Conservation (phyloP, 2,329 filamentous ascomycete species). For the Acrocalymma vagum region DNA sequence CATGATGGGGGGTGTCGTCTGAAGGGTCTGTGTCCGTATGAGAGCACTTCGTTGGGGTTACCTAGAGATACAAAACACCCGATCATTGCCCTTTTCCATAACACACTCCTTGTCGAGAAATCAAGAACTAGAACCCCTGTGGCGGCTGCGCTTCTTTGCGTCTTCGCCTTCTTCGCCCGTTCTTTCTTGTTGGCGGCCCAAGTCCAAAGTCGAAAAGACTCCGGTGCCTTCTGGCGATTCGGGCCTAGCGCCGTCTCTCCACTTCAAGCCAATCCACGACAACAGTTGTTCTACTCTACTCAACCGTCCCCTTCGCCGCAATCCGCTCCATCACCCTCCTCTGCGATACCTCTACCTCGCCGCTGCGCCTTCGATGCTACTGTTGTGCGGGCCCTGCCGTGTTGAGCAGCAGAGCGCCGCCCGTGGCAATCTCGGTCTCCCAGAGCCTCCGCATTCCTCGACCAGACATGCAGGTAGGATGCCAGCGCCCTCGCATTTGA, state of each 20-base stretch:
- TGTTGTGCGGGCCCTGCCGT: constrained; percentile 10
- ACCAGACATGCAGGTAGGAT: constrained; percentile 28
- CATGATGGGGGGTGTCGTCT: too few species aligned
- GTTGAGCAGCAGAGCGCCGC: constrained; percentile 22
- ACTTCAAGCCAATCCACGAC: not conserved
- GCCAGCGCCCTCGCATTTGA: constrained; percentile 11
- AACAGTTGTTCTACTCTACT: constrained; percentile 13
- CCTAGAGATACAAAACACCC: too few species aligned
- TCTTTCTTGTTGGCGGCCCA: too few species aligned
- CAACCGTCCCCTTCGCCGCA: constrained; percentile 12
- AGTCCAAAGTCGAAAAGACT: too few species aligned
- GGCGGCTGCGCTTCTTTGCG: too few species aligned
- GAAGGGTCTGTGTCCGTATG: too few species aligned
- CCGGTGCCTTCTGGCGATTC: constrained; percentile 1
- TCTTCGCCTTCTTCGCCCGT: too few species aligned
- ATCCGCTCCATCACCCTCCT: constrained; percentile 7
- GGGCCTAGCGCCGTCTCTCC: constrained; percentile 1
- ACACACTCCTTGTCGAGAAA: too few species aligned
- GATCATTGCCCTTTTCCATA: too few species aligned
- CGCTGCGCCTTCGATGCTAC: constrained; percentile 21
- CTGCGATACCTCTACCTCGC: constrained; percentile 14
- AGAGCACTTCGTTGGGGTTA: too few species aligned
- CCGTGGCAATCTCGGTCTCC: constrained; percentile 21
- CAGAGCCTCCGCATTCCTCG: constrained; percentile 25
- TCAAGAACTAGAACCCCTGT: too few species aligned